phyloP scores from a whole-genome alignment of 768 basidiomycete species.

The Termitomyces sp. region DNA sequence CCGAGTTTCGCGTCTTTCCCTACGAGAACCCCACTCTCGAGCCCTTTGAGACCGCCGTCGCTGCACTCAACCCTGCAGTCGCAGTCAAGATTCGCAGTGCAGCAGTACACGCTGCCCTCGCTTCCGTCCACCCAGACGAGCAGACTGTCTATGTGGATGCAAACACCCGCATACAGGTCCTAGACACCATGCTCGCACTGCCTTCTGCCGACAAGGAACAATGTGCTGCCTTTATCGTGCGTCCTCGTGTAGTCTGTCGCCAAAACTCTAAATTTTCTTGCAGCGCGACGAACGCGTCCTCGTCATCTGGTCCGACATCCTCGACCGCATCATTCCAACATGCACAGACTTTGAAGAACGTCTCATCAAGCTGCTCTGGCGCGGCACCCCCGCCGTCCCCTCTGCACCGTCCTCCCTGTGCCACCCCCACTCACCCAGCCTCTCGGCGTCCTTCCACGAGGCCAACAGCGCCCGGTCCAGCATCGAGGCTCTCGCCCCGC shows the following conservation, averaged over 20 bases:
- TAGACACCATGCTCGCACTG: slow-evolving; percentile 75
- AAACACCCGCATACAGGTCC: slow-evolving; percentile 82
- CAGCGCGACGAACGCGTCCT: slow-evolving; percentile 82
- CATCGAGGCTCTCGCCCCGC: slow-evolving; percentile 4
- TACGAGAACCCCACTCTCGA: slow-evolving; percentile 71
- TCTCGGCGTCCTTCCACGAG: slow-evolving; percentile 14
- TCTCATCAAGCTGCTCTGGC: slow-evolving; percentile 81
- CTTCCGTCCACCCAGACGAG: slow-evolving; percentile 52
- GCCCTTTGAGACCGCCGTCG: slow-evolving; percentile 73
- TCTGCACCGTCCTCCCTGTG: slow-evolving; percentile 23
- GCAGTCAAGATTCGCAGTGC: slow-evolving; percentile 79
- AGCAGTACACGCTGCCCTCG: slow-evolving; percentile 75
- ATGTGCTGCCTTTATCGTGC: slow-evolving; percentile 80
- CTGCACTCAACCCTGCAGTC: slow-evolving; percentile 74
- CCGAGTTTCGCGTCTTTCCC: slow-evolving; percentile 76
- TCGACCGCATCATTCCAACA: slow-evolving; percentile 73
- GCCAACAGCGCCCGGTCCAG: slow-evolving; percentile 7
- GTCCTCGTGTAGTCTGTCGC: slow-evolving; percentile 20
- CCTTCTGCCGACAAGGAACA: slow-evolving; percentile 84
- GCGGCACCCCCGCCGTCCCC: slow-evolving; percentile 37
- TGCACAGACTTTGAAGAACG: slow-evolving; percentile 73
- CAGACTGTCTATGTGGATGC: slow-evolving; percentile 67
- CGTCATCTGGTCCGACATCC: slow-evolving; percentile 79
- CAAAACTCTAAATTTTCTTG: not conserved
- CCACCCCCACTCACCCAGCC: slow-evolving; percentile 13